Evolutionary conservation across 495 filamentous ascomycete species (phyloP).

Genomic region (Talaromyces borbonicus): DNA sequence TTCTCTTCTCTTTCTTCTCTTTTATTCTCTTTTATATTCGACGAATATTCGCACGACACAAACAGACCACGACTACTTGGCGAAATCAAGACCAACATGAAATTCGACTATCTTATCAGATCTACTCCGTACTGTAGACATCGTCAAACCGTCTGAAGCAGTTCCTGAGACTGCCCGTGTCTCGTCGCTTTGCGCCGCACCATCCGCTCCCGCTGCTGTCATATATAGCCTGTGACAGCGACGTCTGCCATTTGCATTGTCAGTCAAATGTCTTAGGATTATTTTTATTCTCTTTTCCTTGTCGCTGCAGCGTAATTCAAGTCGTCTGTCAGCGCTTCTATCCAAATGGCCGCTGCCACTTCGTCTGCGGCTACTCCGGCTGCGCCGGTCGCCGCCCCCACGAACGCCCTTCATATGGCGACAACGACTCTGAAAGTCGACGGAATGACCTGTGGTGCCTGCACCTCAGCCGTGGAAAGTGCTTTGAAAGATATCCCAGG

Average conservation of each 20-base stretch:
- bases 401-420: slow-evolving; percentile 49
- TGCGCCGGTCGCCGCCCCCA: background rate
- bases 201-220: background rate
- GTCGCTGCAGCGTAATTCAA: too few relatives aligned
- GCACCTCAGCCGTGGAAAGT: slow-evolving; percentile 76
- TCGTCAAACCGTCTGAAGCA: slow-evolving; percentile 1
- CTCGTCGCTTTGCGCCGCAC: too few relatives aligned
- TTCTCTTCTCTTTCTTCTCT: too few relatives aligned
- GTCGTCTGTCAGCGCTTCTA: background rate
- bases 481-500: slow-evolving; percentile 76
- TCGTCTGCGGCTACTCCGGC: background rate
- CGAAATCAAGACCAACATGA: background rate
- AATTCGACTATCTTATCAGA: background rate
- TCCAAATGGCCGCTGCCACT: background rate
- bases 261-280: background rate
- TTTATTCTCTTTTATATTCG: too few relatives aligned
- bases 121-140: background rate
- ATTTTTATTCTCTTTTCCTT: background rate
- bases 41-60: too few relatives aligned
- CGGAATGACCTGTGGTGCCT: slow-evolving; percentile 93
- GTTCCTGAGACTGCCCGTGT: background rate
- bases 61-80: too few relatives aligned
- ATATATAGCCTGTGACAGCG: background rate
- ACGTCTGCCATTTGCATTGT: background rate
- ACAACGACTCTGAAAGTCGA: slow-evolving; percentile 85